These are phyloP conservation scores for Hypoxylon sp. DNA, from an alignment of 2,329 filamentous ascomycete species.

Conservation along the genomic window DNA sequence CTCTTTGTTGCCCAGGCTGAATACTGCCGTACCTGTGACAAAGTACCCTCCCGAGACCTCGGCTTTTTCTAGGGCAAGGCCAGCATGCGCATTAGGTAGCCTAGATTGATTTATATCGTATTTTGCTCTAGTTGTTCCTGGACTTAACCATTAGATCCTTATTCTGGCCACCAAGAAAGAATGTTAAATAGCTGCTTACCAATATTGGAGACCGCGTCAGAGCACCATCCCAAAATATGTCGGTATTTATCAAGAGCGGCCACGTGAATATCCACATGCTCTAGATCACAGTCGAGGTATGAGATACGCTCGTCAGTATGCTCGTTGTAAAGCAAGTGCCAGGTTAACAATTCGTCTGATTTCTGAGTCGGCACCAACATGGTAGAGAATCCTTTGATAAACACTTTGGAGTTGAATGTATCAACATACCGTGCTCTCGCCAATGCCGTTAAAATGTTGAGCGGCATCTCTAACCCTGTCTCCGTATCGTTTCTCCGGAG, in stretches of 20 bases:
- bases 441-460: slow-evolving; percentile 51
- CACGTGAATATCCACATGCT: slow-evolving; percentile 24
- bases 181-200: slow-evolving; percentile 26
- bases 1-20: slow-evolving; percentile 50
- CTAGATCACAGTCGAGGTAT: slow-evolving; percentile 44
- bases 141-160: neutral
- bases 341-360: slow-evolving; percentile 46
- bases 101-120: slow-evolving; percentile 44
- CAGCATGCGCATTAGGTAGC: slow-evolving; percentile 30
- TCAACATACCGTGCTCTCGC: slow-evolving; percentile 39
- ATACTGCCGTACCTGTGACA: slow-evolving; percentile 47
- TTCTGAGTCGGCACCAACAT: slow-evolving; percentile 52
- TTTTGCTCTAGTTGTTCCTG: slow-evolving; percentile 43
- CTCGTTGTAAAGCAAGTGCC: slow-evolving; percentile 52
- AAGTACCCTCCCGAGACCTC: slow-evolving; percentile 48
- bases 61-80: slow-evolving; percentile 46
- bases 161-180: too few species aligned
- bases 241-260: slow-evolving; percentile 34
- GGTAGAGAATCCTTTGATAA: slow-evolving; percentile 56
- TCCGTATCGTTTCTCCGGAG: slow-evolving; percentile 32
- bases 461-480: slow-evolving; percentile 54
- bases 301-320: slow-evolving; percentile 48
- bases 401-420: slow-evolving; percentile 48
- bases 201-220: slow-evolving; percentile 44
- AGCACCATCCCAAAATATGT: slow-evolving; percentile 57